phyloP scores from a whole-genome alignment of 192 early-diverging fungal species.

The Pecoramyces ruminantium region DNA sequence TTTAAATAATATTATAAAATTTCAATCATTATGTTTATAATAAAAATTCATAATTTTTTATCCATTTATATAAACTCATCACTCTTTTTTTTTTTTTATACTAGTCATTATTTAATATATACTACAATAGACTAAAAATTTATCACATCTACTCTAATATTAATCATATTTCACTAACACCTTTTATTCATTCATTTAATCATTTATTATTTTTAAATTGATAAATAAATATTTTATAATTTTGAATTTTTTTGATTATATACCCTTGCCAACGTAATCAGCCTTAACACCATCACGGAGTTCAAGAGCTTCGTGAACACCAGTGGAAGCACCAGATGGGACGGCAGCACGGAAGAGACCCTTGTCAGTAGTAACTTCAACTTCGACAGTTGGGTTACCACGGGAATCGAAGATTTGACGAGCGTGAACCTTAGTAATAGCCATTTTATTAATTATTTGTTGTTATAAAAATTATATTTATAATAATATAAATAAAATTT shows the following conservation, averaged over 20 bases:
- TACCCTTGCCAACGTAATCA: constrained; percentile 90
- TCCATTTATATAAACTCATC: no score
- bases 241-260: constrained; percentile 1
- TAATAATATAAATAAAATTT: background rate
- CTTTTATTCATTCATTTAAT: no score
- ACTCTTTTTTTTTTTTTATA: no score
- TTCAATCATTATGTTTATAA: no score
- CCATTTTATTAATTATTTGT: constrained; percentile 21
- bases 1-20: no score
- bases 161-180: no score
- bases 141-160: no score
- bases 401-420: constrained; percentile 99
- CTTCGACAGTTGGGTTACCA: constrained; percentile 97
- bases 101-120: no score
- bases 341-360: constrained; percentile 94
- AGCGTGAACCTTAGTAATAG: constrained; percentile 60
- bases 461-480: background rate
- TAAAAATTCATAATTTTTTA: no score
- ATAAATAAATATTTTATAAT: no score
- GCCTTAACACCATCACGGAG: constrained; percentile 77
- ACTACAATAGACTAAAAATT: no score
- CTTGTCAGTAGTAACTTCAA: constrained; percentile 84
- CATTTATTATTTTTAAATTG: no score
- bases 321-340: constrained; percentile 95
- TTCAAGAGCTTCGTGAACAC: constrained; percentile 96